Evolutionary conservation across 345 rosid genomes (phyloP).

Genomic region (Lepidium aucheri): DNA sequence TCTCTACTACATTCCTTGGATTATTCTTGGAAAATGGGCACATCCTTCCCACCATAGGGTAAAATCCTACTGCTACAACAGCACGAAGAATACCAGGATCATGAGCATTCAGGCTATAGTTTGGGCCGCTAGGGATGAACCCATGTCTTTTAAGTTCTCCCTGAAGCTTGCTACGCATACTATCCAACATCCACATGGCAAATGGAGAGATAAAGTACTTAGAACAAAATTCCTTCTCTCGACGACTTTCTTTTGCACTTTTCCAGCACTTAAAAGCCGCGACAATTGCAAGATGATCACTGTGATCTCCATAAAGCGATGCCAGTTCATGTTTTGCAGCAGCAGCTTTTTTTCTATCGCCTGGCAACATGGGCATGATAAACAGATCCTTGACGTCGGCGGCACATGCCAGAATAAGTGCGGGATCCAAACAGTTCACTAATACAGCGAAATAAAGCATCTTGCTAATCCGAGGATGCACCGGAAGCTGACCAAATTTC

Average conservation of each 20-base stretch:
- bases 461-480: constrained; percentile 88
- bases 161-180: constrained; percentile 34
- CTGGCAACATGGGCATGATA: constrained; percentile 58
- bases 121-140: constrained; percentile 48
- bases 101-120: constrained; percentile 54
- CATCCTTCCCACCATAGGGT: constrained; percentile 77
- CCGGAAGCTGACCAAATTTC: constrained; percentile 74
- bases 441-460: constrained; percentile 89
- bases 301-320: constrained; percentile 59
- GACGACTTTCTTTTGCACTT: constrained; percentile 18
- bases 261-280: constrained; percentile 93
- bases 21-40: constrained; percentile 34
- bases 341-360: constrained; percentile 59
- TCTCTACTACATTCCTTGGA: constrained; percentile 44
- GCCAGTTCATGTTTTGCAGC: constrained; percentile 73
- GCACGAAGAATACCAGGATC: constrained; percentile 71
- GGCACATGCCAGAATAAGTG: constrained; percentile 89
- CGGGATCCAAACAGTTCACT: constrained; percentile 92
- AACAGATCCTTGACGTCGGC: constrained; percentile 79
- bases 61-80: constrained; percentile 78
- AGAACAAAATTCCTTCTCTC: constrained; percentile 42
- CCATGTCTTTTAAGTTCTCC: constrained; percentile 54
- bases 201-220: constrained; percentile 49
- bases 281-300: constrained; percentile 83
- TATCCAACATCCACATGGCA: constrained; percentile 22